Evolutionary conservation across 1,284 basidiomycete genomes (phyloP).

Genomic region (Mycosarcoma maydis): DNA sequence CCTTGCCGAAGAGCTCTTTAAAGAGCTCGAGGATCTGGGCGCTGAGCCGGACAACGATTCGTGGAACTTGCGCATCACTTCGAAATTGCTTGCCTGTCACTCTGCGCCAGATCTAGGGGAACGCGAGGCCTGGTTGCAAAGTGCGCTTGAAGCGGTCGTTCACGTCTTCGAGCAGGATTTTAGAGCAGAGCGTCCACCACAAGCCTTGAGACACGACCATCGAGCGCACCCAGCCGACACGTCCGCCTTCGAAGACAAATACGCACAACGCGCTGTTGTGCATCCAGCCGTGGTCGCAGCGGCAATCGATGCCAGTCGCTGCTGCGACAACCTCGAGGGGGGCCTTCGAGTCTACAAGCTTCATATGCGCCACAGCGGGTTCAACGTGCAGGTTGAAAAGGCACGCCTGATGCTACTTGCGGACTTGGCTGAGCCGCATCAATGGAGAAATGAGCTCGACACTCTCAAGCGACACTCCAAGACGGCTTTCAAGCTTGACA

Average conservation of each 20-base stretch:
- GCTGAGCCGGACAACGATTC: constrained; percentile 30
- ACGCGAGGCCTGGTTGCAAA: not conserved
- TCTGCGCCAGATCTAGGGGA: not conserved
- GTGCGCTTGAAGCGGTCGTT: constrained; percentile 6
- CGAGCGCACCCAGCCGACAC: not conserved
- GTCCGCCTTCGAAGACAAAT: not conserved
- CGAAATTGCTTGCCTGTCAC: constrained; percentile 16
- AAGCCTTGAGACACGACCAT: not conserved
- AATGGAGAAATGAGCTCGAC: constrained; percentile 13
- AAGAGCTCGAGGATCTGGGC: constrained; percentile 22
- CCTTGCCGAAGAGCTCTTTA: constrained; percentile 23
- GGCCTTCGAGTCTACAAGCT: constrained; percentile 19
- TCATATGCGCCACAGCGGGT: constrained; percentile 7
- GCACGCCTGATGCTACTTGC: constrained; percentile 19
- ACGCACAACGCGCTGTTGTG: constrained; percentile 1
- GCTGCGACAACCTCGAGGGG: constrained; percentile 11
- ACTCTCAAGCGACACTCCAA: constrained; percentile 2
- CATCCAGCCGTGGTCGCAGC: constrained; percentile 15
- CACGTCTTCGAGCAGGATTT: constrained; percentile 6
- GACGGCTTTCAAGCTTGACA: constrained; percentile 3
- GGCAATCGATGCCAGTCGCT: constrained; percentile 26
- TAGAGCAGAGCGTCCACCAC: not conserved
- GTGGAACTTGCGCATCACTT: constrained; percentile 22
- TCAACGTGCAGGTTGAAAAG: constrained; percentile 14
- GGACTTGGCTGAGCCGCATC: constrained; percentile 10